Base-by-base conservation (phyloP, 305 asterid species). In the Fraxinus nigra region DNA sequence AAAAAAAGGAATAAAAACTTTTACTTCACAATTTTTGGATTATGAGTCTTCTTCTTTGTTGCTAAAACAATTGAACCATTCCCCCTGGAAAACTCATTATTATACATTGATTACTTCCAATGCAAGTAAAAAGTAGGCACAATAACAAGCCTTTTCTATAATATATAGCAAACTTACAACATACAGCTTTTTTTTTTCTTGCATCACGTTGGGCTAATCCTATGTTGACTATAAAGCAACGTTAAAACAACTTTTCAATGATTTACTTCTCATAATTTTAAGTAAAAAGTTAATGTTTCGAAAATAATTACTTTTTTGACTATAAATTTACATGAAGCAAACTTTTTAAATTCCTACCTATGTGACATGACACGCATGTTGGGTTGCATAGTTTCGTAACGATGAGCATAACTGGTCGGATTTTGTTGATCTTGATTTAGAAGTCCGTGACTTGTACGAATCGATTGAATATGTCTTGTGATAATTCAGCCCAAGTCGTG, bases 51-150 rank as follows among this genome's bases (percentile, higher is more conserved):
- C 67, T 56, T 48, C 59, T 56, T 56, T 16, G 26, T 56, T 18
- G 11, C 67, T 18, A 11, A 16, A 51, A 14, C 61, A 16, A 51
- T 51, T 51, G 61, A 4, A 56, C 67, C 67, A 56, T n/a, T 56
- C 67, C 37, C 33, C 43, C 20, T 1, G 8, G 8, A n/a, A 4
- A 56, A 56, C 26, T 18, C 11, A 18, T 56, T 56, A 56, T 18
- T 56, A 56, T 20, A 30, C 77, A 48, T 35, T 69, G 83, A 80
- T 80, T 81, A 74, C 83, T 86, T 86, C 76, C 81, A 78, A 80
- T 80, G 54, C 85, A 86, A 80, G 86, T 80, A 78, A 78, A 74
- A 56, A 51, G 16, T 26, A 11, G 38, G 78, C 35, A 77, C 59
- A 56, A 18, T 54, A 37, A 67, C 65, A 18, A 80, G 6, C 20